Evolutionary conservation across 75 land plant genomes (phyloP), one percentile per base, ranked within the genome.

Genomic region (Cryptomeria japonica): DNA sequence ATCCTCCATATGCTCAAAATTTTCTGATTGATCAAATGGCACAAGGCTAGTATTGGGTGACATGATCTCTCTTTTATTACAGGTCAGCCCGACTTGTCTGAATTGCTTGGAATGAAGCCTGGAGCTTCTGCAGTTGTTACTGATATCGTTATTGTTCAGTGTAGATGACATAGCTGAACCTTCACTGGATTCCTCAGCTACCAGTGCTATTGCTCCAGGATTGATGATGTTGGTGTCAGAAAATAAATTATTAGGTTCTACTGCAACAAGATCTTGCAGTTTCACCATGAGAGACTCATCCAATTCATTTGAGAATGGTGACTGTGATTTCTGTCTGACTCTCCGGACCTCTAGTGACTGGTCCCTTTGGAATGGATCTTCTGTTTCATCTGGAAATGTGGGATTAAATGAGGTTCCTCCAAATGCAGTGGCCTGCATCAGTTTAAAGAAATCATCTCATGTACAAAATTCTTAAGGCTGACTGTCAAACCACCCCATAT

Each of bases 131-230:
- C 5, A 77, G 80, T 77, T 79, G 10, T 79, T 41, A 18, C 22
- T 19, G 25, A 38, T 79, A 64, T 64, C n/a, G 7, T 64, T 64
- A 6, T 64, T 64, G n/a, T 25, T 64, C 44, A 79, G 42, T 79
- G 84, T 82, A 44, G 84, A 28, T 3, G 84, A 82, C 84, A 82
- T 44, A 22, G 84, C n/a, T 41, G 84, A 82, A 10, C 84, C 84
- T 82, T 82, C 84, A 44, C 84, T 82, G 3, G 84, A 42, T 28
- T 44, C 49, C 12, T 44, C 31, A 22, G n/a, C 47, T 42, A 82
- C 3, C 10, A 44, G 7, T 28, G 84, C 22, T 28, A 51, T 41
- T 41, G 31, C 31, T 79, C 82, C 79, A 76, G 13, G 12, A 75
- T 31, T 77, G 36, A 37, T 1, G 41, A 16, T 79, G 42, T 84